Base-by-base conservation (phyloP, 129 eudicot species). In the Chrysanthemum makinoi region DNA sequence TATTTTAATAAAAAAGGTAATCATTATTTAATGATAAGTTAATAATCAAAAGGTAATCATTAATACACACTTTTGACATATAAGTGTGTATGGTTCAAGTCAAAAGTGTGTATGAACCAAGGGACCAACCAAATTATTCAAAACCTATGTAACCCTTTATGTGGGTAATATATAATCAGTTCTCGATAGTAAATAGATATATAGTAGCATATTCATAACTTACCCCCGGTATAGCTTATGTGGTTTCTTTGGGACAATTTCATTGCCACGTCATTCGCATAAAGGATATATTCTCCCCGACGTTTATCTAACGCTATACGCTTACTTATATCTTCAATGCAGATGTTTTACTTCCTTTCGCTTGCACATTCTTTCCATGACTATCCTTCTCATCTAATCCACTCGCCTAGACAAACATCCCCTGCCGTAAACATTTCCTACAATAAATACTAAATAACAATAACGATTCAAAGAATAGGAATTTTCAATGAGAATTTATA, bases 221-320 rank as follows among this genome's bases (percentile, higher is more conserved):
- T 84, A 91, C 96, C 96, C 94, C 96, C 95, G 86, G 24, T 82
- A 81, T 57, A 91, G 82, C 84, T 91, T 88, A 73, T 76, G 82
- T 48, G 80, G 88, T 75, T 72, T 84, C 72, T 79, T 83, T 56
- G 77, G 33, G 11, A 77, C 82, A 9, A 19, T n/a, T 24, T 44
- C 52, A n/a, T n/a, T n/a, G 69, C 50, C 18, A 62, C 80, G 16
- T 78, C 55, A n/a, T 79, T 62, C 66, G 65, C 61, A 59, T 62
- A 20, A 11, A 3, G 6, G 81, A 61, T 18, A 10, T 50, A 15
- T 33, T 56, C 14, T 30, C 58, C 33, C 49, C n/a, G 54, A 54
- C 51, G 58, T 20, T 26, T 62, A 14, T 61, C 79, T 79, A 55
- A 47, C 5, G 81, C 19, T 63, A 59, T 2, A 24, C 67, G 62